phyloP scores from a whole-genome alignment of 2,329 filamentous ascomycete genomes.

The Pseudopithomyces chartarum region DNA sequence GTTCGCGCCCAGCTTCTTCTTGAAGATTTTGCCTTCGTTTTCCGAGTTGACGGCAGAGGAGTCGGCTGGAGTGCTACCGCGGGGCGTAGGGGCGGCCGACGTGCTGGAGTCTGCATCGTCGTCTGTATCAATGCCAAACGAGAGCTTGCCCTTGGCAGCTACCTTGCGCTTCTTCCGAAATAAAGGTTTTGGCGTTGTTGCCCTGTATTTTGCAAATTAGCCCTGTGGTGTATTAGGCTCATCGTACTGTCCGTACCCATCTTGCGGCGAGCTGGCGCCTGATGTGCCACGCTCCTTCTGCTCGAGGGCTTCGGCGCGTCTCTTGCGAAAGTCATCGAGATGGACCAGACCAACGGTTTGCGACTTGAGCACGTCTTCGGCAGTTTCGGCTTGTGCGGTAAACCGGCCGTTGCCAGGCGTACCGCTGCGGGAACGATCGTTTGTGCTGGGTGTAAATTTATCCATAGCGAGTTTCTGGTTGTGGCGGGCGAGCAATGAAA shows the following conservation, averaged over 20 bases:
- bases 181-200: conserved; percentile 54
- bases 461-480: conserved; percentile 28
- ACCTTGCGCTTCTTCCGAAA: conserved; percentile 63
- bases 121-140: conserved; percentile 73
- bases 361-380: conserved; percentile 80
- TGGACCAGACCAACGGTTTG: conserved; percentile 90
- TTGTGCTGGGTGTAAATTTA: conserved; percentile 27
- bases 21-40: conserved; percentile 36
- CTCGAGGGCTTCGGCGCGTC: conserved; percentile 91
- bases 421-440: conserved; percentile 24
- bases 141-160: conserved; percentile 65
- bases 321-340: conserved; percentile 93
- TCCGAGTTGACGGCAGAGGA: conserved; percentile 41
- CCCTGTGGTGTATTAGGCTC: conserved; percentile 12
- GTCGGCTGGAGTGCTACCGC: conserved; percentile 46
- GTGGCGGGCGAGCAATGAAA: background rate
- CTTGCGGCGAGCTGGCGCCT: conserved; percentile 59
- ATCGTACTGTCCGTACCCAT: conserved; percentile 58
- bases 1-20: conserved; percentile 67
- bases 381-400: conserved; percentile 74
- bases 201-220: conserved; percentile 65
- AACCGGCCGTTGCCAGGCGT: conserved; percentile 63
- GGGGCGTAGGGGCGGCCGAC: conserved; percentile 44
- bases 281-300: conserved; percentile 81
- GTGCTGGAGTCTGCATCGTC: conserved; percentile 58